Conservation (phyloP, 108 stramenopile species). For the Cyclotella choctawhatcheeana region DNA sequence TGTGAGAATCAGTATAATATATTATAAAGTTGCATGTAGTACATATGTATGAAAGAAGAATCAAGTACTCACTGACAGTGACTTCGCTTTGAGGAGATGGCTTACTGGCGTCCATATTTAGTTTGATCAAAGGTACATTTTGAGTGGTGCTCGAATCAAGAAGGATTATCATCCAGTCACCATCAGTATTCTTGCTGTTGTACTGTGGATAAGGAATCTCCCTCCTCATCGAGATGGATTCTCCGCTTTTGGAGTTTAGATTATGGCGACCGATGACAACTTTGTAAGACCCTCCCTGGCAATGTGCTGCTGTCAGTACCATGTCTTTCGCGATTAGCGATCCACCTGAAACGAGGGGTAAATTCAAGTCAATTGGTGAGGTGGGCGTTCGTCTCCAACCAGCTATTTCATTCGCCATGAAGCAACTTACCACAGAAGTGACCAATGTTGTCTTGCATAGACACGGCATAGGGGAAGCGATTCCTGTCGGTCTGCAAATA, state of each 20-base stretch:
- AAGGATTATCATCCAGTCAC: constrained; percentile 22
- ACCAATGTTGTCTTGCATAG: constrained; percentile 25
- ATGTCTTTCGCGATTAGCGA: constrained; percentile 35
- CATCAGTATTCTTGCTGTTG: constrained; percentile 4
- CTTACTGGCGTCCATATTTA: constrained; percentile 39
- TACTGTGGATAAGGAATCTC: constrained; percentile 26
- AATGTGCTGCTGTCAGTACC: constrained; percentile 52
- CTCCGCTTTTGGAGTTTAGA: constrained; percentile 16
- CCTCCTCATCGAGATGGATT: constrained; percentile 6
- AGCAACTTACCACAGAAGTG: constrained; percentile 31
- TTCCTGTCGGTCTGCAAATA: background rate
- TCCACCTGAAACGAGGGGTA: no score
- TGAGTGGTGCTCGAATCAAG: constrained; percentile 10
- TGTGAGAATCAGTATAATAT: no score
- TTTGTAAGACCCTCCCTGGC: constrained; percentile 31
- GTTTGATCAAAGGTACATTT: constrained; percentile 20
- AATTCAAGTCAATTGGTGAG: no score
- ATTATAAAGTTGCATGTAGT: no score
- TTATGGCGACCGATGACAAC: constrained; percentile 32
- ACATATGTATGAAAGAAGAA: no score
- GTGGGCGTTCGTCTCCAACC: no score
- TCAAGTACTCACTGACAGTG: no score
- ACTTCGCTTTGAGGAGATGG: constrained; percentile 40
- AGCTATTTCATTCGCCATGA: no score
- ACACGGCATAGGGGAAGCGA: constrained; percentile 25